Conservation (phyloP, 768 basidiomycete species). For the Royoungia palumana region DNA sequence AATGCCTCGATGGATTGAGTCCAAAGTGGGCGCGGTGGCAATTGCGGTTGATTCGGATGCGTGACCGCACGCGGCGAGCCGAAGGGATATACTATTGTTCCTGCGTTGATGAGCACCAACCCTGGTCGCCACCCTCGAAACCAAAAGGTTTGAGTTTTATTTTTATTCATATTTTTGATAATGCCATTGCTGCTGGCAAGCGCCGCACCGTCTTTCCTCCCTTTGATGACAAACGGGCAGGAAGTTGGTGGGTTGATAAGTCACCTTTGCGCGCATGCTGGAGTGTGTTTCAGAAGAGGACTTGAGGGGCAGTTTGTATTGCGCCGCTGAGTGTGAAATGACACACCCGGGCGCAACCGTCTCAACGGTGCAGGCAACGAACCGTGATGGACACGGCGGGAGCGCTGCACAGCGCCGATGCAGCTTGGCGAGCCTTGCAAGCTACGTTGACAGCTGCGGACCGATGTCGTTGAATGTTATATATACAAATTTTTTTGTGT, state of each 20-base stretch:
- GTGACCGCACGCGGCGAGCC: conserved; percentile 9
- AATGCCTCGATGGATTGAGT: neutral
- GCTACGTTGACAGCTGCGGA: neutral
- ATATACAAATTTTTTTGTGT: neutral
- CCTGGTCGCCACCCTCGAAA: conserved; percentile 12
- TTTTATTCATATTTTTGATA: too few relatives aligned
- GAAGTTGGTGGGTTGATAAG: too few relatives aligned
- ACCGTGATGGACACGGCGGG: too few relatives aligned
- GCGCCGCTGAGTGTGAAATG: conserved; percentile 20
- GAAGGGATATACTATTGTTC: neutral
- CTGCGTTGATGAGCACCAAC: neutral
- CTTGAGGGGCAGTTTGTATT: too few relatives aligned
- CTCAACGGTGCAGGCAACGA: too few relatives aligned
- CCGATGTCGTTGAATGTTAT: neutral
- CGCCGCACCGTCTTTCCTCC: neutral
- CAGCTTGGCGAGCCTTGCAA: neutral
- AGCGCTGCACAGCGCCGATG: neutral
- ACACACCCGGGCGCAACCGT: neutral
- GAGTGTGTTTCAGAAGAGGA: too few relatives aligned
- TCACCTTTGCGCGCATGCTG: too few relatives aligned
- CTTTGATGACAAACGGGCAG: too few relatives aligned
- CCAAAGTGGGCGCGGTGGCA: conserved; percentile 6
- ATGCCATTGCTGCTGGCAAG: neutral
- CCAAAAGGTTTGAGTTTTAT: neutral
- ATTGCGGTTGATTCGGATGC: conserved; percentile 2